Evolutionary conservation across 306 rosid genomes (phyloP).

Genomic region (Fagus crenata): DNA sequence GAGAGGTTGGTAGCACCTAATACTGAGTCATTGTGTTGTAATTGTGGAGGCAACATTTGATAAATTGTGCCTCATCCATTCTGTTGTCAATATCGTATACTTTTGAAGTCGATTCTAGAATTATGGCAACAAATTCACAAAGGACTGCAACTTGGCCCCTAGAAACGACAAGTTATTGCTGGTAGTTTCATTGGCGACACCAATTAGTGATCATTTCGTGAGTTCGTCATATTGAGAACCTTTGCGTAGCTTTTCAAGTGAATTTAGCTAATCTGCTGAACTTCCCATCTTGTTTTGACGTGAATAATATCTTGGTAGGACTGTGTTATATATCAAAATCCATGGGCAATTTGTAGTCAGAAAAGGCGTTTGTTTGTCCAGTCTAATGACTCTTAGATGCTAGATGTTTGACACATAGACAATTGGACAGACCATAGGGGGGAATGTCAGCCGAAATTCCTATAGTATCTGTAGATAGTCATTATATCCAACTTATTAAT

Average conservation of each 20-base stretch:
- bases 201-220: constrained; percentile 10
- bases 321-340: constrained; percentile 5
- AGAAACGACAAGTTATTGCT: neutral
- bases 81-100: neutral
- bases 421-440: constrained; percentile 5
- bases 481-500: no score
- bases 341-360: constrained; percentile 10
- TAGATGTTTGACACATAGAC: constrained; percentile 35
- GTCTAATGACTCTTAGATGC: constrained; percentile 1
- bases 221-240: constrained; percentile 3
- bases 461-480: neutral
- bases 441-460: neutral
- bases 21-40: neutral
- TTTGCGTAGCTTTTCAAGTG: neutral
- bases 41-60: constrained; percentile 7
- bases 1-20: no score
- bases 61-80: neutral
- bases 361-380: neutral
- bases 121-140: neutral
- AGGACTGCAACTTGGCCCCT: neutral
- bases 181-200: neutral
- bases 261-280: constrained; percentile 14
- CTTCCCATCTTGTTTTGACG: constrained; percentile 7
- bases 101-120: constrained; percentile 7
- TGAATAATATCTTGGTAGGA: constrained; percentile 23